These are phyloP conservation scores for Penicillium sp. DNA, from an alignment of 2,329 filamentous ascomycete genomes.

Conservation along the genomic window DNA sequence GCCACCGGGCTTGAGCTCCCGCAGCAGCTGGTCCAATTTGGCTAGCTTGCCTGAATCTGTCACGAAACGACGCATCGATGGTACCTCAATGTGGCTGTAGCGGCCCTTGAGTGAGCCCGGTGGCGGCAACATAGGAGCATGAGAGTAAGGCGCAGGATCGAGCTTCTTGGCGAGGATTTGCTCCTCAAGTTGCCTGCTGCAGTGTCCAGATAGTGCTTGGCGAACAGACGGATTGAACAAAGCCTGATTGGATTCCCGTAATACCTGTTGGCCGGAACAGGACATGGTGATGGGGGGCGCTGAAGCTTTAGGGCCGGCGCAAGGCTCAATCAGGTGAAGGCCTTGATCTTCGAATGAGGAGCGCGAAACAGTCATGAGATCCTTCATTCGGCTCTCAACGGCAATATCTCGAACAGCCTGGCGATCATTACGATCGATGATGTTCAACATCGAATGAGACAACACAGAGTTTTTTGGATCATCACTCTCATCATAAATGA, in stretches of 20 bases:
- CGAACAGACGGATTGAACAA: slow-evolving; percentile 79
- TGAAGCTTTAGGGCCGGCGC: slow-evolving; percentile 72
- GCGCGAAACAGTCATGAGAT: slow-evolving; percentile 75
- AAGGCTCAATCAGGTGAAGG: slow-evolving; percentile 75
- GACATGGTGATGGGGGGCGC: slow-evolving; percentile 83
- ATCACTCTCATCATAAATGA: slow-evolving; percentile 66
- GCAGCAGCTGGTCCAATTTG: slow-evolving; percentile 81
- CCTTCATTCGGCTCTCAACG: slow-evolving; percentile 68
- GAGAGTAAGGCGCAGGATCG: slow-evolving; percentile 53
- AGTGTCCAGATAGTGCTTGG: slow-evolving; percentile 68
- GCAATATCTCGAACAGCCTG: slow-evolving; percentile 68
- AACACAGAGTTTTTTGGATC: slow-evolving; percentile 63
- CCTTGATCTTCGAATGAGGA: slow-evolving; percentile 67
- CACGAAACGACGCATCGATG: slow-evolving; percentile 96
- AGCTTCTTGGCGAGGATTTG: slow-evolving; percentile 72
- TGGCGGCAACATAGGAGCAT: slow-evolving; percentile 72
- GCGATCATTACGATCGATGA: slow-evolving; percentile 67
- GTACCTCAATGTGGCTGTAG: slow-evolving; percentile 88
- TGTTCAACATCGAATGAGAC: slow-evolving; percentile 76
- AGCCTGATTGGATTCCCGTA: slow-evolving; percentile 64
- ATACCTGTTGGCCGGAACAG: slow-evolving; percentile 66
- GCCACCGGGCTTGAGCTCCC: slow-evolving; percentile 84
- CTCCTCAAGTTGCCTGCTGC: slow-evolving; percentile 63
- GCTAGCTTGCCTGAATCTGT: slow-evolving; percentile 96
- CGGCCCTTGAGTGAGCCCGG: slow-evolving; percentile 79